phyloP scores from a whole-genome alignment of 2,329 filamentous ascomycete genomes.

The Fusarium mexicanum region DNA sequence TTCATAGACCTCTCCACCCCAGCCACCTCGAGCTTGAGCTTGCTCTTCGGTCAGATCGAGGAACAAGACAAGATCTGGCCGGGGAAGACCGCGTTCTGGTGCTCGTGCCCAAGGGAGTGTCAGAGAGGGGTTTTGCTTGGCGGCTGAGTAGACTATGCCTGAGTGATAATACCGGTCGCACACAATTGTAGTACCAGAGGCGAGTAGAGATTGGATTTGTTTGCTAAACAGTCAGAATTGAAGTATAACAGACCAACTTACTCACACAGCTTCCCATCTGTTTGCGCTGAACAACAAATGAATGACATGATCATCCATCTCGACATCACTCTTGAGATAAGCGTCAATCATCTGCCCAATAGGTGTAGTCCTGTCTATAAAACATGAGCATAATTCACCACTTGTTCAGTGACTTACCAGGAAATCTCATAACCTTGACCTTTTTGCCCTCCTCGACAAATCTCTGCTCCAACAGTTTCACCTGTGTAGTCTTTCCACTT shows the following conservation, averaged over 20 bases:
- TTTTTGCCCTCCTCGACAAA: conserved; percentile 59
- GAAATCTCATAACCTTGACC: conserved; percentile 66
- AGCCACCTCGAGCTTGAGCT: conserved; percentile 82
- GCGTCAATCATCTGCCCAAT: conserved; percentile 88
- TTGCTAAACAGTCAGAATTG: conserved; percentile 49
- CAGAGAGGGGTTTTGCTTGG: conserved; percentile 79
- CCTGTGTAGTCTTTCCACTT: conserved; percentile 93
- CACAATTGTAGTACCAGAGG: conserved; percentile 77
- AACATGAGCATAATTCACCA: conserved; percentile 4
- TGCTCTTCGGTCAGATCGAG: conserved; percentile 80
- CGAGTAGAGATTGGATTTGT: conserved; percentile 64
- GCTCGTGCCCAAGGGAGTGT: conserved; percentile 81
- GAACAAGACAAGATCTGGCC: conserved; percentile 88
- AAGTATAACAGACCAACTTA: conserved; percentile 23
- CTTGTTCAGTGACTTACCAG: conserved; percentile 55
- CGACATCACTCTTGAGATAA: conserved; percentile 77
- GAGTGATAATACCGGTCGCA: conserved; percentile 96
- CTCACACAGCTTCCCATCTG: conserved; percentile 79
- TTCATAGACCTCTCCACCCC: conserved; percentile 90
- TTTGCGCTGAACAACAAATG: conserved; percentile 93
- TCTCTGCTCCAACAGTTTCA: conserved; percentile 70
- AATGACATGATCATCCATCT: conserved; percentile 88
- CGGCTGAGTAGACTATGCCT: conserved; percentile 91
- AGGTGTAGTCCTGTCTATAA: conserved; percentile 78
- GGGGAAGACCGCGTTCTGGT: conserved; percentile 86